Evolutionary conservation across 1,284 basidiomycete species (phyloP), one percentile per base, ranked within the genome.

Genomic region (Ganoderma meredithae): DNA sequence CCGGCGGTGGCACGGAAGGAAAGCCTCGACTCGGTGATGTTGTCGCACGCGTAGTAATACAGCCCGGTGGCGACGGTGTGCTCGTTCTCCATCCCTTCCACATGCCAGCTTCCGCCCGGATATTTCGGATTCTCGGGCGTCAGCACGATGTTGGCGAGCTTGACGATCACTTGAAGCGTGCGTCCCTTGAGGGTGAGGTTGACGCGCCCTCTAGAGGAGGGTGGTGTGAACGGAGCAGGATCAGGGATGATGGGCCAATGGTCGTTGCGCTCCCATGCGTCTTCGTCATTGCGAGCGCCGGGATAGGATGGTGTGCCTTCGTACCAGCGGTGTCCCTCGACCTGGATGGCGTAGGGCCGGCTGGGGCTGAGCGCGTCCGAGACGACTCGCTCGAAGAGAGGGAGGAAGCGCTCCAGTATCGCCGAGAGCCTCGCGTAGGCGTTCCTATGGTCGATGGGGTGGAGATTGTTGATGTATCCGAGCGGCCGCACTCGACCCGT

Each of bases 1-100:
- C 59, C 63, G 17, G 36, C 60, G 7, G 25, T 31, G 1, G 43
- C 41, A 33, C 69, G 71, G 65, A 70, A 73, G 64, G 62, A 43
- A 22, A 74, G 63, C n/a, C 59, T 67, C 36, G 69, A 69, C 66
- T 74, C 69, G 19, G 71, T 68, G 65, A 72, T 66, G 63, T 74
- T 74, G 40, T 67, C 60, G n/a, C 47, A 49, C 12, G 47, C 22
- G 22, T 49, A 49, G 12, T 49, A 49, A 22, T 49, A 49, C 22
- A 49, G 44, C 65, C 19, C 62, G n/a, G 58, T 70, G 22, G 83
- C 82, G 44, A 81, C 81, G 58, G 87, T 87, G 64, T 80, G 77
- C 72, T 85, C 85, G 69, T 86, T 88, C 77, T 68, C 62, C 79
- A 79, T 80, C 17, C 74, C 80, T 66, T 49, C 47, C 47, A 49